Evolutionary conservation across 1,284 basidiomycete species (phyloP), one percentile per base, ranked within the genome.

Genomic region (Athelia sp.): DNA sequence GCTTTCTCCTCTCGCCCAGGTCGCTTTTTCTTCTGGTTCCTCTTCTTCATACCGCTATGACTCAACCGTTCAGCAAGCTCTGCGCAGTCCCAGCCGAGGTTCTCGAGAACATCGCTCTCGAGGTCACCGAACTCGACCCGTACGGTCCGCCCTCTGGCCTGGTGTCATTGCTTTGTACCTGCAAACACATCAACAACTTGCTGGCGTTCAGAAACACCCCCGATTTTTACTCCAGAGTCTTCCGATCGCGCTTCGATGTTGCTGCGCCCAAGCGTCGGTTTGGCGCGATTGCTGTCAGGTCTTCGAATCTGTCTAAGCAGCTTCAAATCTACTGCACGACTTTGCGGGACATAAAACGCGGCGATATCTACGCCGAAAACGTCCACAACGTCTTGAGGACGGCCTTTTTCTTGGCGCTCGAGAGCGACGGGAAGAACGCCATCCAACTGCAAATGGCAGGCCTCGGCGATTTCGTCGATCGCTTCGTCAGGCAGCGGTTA

Each of bases 401-500:
- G 0, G 71, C 77, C 0, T 84, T 81, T 54, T 58, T 87, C 47
- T 81, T 91, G 77, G 62, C 87, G 57, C 66, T 81, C 8, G 89
- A 91, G 59, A 85, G 88, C 69, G 84, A 92, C 62, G 87, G 85
- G 26, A 79, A 78, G 64, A 92, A 92, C 61, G 65, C 74, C 22
- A 64, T 59, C 2, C 85, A 86, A 61, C 74, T 91, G 45, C 68
- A 77, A 47, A 69, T 68, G 43, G 81, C 75, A 0, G 72, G 75
- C 8, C 65, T 81, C 6, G 68, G 72, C 35, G 53, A 54, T 11
- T 77, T 79, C 49, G 68, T 79, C n/a, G 69, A 76, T 47, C 34
- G 53, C 0, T 79, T 74, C 52, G 64, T 83, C 31, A 67, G 70
- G 34, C 55, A 57, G 19, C 67, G 72, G 10, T 63, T 84, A 19